Evolutionary conservation across 2,329 filamentous ascomycete species (phyloP).

Genomic region (Diaporthe citri): DNA sequence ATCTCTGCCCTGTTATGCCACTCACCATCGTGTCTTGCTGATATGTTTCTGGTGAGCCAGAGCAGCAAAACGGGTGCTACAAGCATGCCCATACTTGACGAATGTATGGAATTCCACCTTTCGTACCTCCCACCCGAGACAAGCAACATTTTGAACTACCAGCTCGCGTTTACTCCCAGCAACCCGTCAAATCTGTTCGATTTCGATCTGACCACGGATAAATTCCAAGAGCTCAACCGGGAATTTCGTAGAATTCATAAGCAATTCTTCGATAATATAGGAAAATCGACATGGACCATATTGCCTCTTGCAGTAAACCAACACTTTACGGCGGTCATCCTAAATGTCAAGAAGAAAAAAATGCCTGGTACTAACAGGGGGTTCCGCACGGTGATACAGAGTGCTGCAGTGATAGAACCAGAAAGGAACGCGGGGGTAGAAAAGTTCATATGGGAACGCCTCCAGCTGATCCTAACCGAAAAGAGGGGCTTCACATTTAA

Average conservation of each 20-base stretch:
- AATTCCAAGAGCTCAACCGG: background rate
- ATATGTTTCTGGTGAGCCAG: background rate
- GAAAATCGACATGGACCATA: background rate
- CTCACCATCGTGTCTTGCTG: background rate
- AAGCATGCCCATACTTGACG: background rate
- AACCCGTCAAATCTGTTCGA: background rate
- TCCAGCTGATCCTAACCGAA: background rate
- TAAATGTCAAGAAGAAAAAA: background rate
- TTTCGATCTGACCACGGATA: rapidly evolving
- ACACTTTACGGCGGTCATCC: background rate
- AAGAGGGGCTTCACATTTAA: background rate
- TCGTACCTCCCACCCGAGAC: background rate
- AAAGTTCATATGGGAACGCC: background rate
- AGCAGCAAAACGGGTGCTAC: background rate
- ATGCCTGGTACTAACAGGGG: background rate
- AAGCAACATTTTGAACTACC: background rate
- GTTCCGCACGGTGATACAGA: background rate
- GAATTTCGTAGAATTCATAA: background rate
- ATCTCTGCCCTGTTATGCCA: background rate
- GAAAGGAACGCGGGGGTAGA: background rate
- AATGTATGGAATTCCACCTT: background rate
- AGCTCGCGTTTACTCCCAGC: background rate
- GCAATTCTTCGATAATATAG: background rate
- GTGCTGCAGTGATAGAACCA: background rate
- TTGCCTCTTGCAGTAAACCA: background rate